Conservation (phyloP, 441 rosid species). For the Rhodomyrtus psidioides region DNA sequence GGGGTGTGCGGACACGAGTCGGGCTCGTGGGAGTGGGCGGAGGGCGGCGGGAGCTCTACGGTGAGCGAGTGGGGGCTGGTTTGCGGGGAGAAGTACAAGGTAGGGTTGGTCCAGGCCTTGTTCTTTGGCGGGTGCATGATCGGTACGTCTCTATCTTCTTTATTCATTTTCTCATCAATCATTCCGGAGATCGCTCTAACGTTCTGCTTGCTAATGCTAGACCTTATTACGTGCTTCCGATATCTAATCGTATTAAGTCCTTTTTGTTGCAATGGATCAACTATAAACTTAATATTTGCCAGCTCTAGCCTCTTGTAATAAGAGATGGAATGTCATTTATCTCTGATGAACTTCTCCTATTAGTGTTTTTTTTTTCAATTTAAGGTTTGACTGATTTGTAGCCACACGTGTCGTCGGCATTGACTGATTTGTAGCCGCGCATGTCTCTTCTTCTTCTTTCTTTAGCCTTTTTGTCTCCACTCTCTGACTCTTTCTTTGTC, state of each 20-base stretch:
- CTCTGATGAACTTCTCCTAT: not conserved
- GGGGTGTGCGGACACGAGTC: conserved; percentile 40
- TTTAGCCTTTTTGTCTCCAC: not conserved
- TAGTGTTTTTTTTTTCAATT: not conserved
- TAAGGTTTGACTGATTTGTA: not conserved
- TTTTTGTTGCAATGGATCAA: not conserved
- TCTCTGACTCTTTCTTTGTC: not conserved
- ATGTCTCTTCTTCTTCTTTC: no score
- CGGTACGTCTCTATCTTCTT: conserved; percentile 31
- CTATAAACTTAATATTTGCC: not conserved
- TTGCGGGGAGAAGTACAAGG: conserved; percentile 66
- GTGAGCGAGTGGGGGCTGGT: conserved; percentile 77
- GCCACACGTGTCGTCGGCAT: not conserved
- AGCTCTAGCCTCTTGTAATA: not conserved
- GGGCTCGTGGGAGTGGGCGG: conserved; percentile 73
- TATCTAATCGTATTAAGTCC: not conserved
- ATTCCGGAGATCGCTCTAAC: not conserved
- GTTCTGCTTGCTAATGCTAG: not conserved
- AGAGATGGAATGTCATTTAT: not conserved
- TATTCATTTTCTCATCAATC: not conserved
- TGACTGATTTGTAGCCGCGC: not conserved
- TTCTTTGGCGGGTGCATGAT: conserved; percentile 90
- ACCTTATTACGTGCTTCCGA: not conserved
- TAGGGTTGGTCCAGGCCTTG: conserved; percentile 75
- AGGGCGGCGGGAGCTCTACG: conserved; percentile 59